Conservation (phyloP, 768 basidiomycete genomes). For the Royoungia palumana region DNA sequence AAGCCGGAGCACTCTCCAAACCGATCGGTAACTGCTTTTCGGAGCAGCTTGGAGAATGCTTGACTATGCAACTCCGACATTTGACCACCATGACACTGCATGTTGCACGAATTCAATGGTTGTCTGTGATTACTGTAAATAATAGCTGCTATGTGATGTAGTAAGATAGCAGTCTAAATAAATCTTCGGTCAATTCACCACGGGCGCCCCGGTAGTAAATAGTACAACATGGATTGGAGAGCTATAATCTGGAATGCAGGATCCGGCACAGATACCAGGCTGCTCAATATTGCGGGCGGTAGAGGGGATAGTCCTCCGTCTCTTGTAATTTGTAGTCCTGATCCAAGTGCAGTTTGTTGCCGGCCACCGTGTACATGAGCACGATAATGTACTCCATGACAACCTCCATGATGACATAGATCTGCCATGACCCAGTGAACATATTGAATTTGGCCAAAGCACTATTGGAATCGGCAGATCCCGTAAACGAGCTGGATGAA, state of each 20-base stretch:
- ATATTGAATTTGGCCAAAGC: conserved; percentile 55
- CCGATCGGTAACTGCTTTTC: conserved; percentile 33
- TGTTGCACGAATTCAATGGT: background rate
- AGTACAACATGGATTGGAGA: no score
- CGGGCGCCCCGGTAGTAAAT: no score
- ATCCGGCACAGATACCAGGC: no score
- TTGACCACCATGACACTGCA: background rate
- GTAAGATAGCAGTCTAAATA: no score
- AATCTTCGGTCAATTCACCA: background rate
- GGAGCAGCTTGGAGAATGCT: conserved; percentile 52
- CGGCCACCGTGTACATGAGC: conserved; percentile 39
- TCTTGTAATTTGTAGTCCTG: conserved; percentile 30
- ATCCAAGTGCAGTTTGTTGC: conserved; percentile 27
- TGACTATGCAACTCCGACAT: conserved; percentile 76
- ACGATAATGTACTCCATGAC: conserved; percentile 57
- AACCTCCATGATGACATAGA: conserved; percentile 57
- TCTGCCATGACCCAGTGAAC: conserved; percentile 52
- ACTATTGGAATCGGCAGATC: conserved; percentile 15
- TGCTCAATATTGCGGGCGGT: conserved; percentile 33
- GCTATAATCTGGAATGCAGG: no score
- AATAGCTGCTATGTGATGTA: background rate
- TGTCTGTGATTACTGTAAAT: background rate
- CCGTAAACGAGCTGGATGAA: conserved; percentile 42
- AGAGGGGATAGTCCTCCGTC: conserved; percentile 30
- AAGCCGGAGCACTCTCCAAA: conserved; percentile 72